Evolutionary conservation across 2,329 filamentous ascomycete genomes (phyloP), one percentile per base, ranked within the genome.

Genomic region (Seiridium unicorne): DNA sequence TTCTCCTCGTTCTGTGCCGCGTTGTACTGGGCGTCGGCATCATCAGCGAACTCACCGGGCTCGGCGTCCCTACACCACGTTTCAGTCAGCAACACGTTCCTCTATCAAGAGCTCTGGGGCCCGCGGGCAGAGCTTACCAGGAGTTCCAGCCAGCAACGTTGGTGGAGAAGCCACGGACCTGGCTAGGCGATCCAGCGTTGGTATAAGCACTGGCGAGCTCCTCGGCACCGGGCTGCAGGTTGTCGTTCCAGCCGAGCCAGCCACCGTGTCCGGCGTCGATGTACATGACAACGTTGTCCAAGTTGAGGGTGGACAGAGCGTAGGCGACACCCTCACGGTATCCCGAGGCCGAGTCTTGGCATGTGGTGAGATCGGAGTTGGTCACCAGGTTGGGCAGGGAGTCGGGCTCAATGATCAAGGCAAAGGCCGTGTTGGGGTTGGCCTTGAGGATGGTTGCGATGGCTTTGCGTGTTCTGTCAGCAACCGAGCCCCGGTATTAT

Each of bases 231-330:
- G 79, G 79, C 40, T 70, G 67, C 60, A 85, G 77, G 74, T 86
- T 86, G 60, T 77, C 82, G 49, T 79, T 74, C 84, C 84, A 86
- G 64, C 84, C 84, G 63, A 86, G 78, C 84, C 84, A 86, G 64
- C 84, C 84, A 32, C 81, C 82, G 72, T 86, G 84, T 57, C 83
- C 84, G 40, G 81, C 84, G 64, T 86, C 83, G 59, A 85, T 70
- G 69, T 86, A 86, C 82, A 84, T 83, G 71, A 81, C 78, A 54
- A 86, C 82, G 69, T 86, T 84, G 69, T 81, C 80, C 13, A 86
- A 76, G 73, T 85, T 81, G 55, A 86, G 80, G 64, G 77, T 73
- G 68, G 76, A 76, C 61, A 86, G 64, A 42, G 84, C 83, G 68
- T 86, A 84, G 58, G 77, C 72, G 47, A 81, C 81, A 66, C 82